Conservation (phyloP, 2,329 filamentous ascomycete species). For the Epichloe festucae region DNA sequence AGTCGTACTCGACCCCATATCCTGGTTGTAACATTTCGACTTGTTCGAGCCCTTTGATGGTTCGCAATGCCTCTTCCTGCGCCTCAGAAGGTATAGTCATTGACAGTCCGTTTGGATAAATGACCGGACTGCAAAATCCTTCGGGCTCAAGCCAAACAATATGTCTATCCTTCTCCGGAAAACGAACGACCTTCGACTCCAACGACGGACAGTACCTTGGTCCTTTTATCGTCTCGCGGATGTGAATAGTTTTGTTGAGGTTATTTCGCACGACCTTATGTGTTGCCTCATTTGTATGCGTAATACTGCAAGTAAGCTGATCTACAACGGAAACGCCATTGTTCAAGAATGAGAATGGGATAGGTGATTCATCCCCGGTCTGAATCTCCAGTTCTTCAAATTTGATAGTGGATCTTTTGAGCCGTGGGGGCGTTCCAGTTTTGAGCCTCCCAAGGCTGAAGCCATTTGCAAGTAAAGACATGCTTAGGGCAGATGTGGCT, state of each 20-base stretch:
- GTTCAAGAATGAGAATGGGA: constrained; percentile 87
- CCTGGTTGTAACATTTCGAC: constrained; percentile 88
- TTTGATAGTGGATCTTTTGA: constrained; percentile 73
- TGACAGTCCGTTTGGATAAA: constrained; percentile 93
- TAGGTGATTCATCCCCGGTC: constrained; percentile 69
- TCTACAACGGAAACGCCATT: constrained; percentile 61
- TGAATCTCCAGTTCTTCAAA: constrained; percentile 61
- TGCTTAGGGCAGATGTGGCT: constrained; percentile 84
- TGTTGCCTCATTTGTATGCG: constrained; percentile 70
- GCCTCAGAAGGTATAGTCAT: constrained; percentile 91
- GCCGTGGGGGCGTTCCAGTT: constrained; percentile 89
- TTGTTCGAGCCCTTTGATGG: constrained; percentile 76
- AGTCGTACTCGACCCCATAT: constrained; percentile 97
- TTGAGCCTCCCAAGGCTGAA: constrained; percentile 85
- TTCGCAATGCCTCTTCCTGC: constrained; percentile 74
- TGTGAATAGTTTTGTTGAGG: constrained; percentile 92
- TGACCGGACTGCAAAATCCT: constrained; percentile 76
- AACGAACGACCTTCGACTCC: constrained; percentile 86
- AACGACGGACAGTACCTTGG: constrained; percentile 92
- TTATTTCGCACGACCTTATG: constrained; percentile 80
- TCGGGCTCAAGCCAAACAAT: constrained; percentile 97
- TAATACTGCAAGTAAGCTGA: constrained; percentile 77
- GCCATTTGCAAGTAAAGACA: constrained; percentile 75
- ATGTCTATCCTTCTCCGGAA: constrained; percentile 66
- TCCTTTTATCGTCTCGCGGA: constrained; percentile 86